Evolutionary conservation across 345 rosid species (phyloP).

Genomic region (Eucalyptus caleyi): DNA sequence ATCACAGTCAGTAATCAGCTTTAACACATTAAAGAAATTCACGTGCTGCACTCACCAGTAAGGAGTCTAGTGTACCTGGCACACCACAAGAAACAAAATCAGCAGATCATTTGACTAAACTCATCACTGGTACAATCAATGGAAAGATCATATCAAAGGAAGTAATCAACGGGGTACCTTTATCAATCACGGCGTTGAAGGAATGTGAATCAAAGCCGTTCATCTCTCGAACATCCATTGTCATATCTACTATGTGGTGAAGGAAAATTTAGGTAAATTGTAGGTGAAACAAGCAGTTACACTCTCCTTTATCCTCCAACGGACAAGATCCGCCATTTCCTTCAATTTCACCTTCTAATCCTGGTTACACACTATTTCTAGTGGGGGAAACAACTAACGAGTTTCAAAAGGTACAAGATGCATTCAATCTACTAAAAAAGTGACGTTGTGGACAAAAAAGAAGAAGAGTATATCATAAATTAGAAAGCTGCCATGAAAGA

Average conservation of each 20-base stretch:
- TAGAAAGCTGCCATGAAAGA: background rate
- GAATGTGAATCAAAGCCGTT: conserved; percentile 40
- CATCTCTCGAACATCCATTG: conserved; percentile 85
- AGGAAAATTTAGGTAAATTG: background rate
- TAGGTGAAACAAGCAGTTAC: background rate
- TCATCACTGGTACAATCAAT: background rate
- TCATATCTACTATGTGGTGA: conserved; percentile 23
- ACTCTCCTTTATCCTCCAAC: background rate
- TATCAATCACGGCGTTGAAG: conserved; percentile 71
- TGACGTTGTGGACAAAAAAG: background rate
- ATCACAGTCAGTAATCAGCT: background rate
- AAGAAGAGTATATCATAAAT: background rate
- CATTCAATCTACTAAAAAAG: background rate
- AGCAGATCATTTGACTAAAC: background rate
- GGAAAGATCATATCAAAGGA: background rate
- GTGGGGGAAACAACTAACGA: background rate
- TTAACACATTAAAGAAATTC: background rate
- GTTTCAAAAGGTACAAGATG: background rate
- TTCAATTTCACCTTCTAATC: background rate
- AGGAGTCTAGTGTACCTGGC: conserved; percentile 86
- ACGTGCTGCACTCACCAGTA: conserved; percentile 47
- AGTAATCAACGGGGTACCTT: conserved; percentile 26
- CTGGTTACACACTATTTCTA: background rate
- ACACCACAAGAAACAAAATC: background rate
- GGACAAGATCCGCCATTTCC: background rate